A percentile compares a stretch with the other conserved stretches of the same genome.
phyloP scores from a whole-genome alignment of 495 filamentous ascomycete species.

The Tuber brumale region DNA sequence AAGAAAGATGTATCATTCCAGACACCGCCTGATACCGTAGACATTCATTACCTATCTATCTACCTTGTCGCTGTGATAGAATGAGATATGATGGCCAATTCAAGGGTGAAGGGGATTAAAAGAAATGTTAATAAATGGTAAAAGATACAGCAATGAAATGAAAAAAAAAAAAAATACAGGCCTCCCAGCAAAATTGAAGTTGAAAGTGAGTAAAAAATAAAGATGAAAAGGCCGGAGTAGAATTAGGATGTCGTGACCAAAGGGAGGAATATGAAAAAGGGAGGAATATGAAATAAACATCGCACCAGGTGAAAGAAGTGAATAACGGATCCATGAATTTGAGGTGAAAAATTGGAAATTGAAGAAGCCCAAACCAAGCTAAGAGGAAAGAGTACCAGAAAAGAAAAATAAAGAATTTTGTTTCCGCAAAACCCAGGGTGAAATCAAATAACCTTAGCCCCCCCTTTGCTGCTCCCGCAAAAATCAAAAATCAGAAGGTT shows the following conservation, averaged over 20 bases:
- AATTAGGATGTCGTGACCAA: background rate
- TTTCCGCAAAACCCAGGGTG: constrained; percentile 10
- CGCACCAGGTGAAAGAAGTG: background rate
- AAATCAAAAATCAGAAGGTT: constrained; percentile 9
- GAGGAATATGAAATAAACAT: background rate
- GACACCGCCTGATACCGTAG: background rate
- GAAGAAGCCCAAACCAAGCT: background rate
- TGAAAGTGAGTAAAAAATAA: background rate
- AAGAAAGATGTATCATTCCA: background rate
- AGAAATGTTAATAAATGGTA: background rate
- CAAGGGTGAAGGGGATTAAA: background rate
- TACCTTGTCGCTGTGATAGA: background rate
- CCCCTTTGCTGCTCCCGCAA: constrained; percentile 16
- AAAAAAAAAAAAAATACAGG: background rate
- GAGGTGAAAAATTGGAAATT: background rate
- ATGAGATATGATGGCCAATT: background rate
- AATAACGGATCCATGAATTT: background rate
- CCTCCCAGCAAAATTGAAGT: background rate
- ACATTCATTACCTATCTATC: background rate
- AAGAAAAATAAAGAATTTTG: constrained; percentile 11
- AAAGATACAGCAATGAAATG: background rate
- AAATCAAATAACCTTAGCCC: constrained; percentile 23
- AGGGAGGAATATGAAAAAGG: background rate
- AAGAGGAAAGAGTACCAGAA: constrained; percentile 18
- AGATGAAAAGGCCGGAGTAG: background rate